Evolutionary conservation across 1,284 basidiomycete species (phyloP), one percentile per base, ranked within the genome.

Genomic region (Cerrena zonata): DNA sequence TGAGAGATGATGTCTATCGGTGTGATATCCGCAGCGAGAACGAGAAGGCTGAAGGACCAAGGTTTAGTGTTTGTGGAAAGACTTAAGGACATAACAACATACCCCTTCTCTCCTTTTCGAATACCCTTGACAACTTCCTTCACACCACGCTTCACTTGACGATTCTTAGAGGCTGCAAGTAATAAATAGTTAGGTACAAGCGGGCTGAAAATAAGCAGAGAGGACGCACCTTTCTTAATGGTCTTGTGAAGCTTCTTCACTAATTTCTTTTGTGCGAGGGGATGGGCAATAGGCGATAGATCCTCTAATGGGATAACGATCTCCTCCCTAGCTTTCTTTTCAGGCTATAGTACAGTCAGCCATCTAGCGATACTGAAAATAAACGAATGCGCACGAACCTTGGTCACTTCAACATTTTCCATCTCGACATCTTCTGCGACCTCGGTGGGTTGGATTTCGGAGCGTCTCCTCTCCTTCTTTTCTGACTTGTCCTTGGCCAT

Each of bases 1-100:
- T 99, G 96, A 21, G 93, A 94, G 60, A 99, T 90, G 60, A 99
- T 97, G 70, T 99, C 96, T 62, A 99, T 89, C 22, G 96, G 96
- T 45, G 90, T 94, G 65, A 99, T 99, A 70, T 99, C 96, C 39
- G 89, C 94, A 3, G 96, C 96, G 51, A 99, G 82, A 50, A 99
- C 75, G 41, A 99, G 82, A 22, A 99, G 76, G 18, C 91, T 93
- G 57, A 19, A 48, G n/a, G 41, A 45, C 24, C 50, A 56, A 36
- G 51, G 52, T 26, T 45, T 19, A 24, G 21, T 39, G n/a, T 30
- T 52, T 50, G 40, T 18, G 36, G 37, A 47, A 52, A 23, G 18
- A 41, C 25, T 45, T 27, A 43, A n/a, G 42, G 4, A 25, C 19
- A 38, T n/a, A 21, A 50, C 7, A 10, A 71, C 84, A 57, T 62